Base-by-base conservation (phyloP, 352 stramenopile species). In the Phytophthora rubi region DNA sequence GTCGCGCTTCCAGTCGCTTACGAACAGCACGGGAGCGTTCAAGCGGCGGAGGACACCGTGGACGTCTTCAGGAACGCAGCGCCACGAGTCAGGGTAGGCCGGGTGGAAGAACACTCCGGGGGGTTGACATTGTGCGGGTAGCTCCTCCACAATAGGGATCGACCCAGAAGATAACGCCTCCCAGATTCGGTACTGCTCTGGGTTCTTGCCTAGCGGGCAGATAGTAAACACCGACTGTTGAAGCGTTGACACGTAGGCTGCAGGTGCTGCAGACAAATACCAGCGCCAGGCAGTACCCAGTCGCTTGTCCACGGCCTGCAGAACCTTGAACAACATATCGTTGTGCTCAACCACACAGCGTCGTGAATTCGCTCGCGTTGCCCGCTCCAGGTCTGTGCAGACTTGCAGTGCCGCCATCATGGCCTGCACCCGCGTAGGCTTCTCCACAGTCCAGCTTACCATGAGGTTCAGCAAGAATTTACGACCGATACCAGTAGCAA, bases 101-200 rank as follows among this genome's bases (percentile, higher is more conserved):
- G 82, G 82, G 52, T 90, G 82, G 53, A 76, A 83, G 59, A 90
- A 90, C 26, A 75, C 68, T 33, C 81, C 81, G 3, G 81, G 81
- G 15, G 69, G 63, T 18, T 76, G 77, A 18, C 73, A 72, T 7
- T 67, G 70, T 13, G 58, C 32, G 1, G 76, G 70, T n/a, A 88
- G 61, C 45, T 90, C 82, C 62, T 90, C 82, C 8, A 90, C 71
- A 47, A 90, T 86, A 5, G 80, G 82, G 67, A 90, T 90, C 21
- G 82, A 90, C 2, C 82, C 82, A 0, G 80, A 81, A 3, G 82
- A 78, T 32, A 90, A 61, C n/a, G 80, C 82, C 44, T 90, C 82
- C 82, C 82, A 90, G 65, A 90, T 89, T 18, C 82, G 74, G 44
- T 88, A 90, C 62, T 90, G 80, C 71, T 90, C 82, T 2, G 82